These are phyloP conservation scores for Fusarium torulosum DNA, from an alignment of 2,329 filamentous ascomycete genomes.

Conservation along the genomic window DNA sequence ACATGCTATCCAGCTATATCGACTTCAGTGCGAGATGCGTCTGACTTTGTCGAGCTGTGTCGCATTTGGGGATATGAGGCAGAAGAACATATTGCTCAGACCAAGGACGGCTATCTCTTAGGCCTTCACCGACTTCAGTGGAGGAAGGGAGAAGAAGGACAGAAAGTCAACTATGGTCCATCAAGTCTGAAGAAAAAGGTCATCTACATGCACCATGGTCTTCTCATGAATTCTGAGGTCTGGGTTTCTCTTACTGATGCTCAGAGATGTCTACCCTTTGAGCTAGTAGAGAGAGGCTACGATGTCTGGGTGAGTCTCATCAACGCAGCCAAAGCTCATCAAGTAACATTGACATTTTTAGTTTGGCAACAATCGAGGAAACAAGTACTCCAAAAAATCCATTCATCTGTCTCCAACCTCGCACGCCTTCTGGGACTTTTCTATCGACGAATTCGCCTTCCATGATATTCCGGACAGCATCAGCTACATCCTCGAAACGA, in stretches of 20 bases:
- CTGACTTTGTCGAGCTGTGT: constrained; percentile 96
- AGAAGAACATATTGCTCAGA: constrained; percentile 96
- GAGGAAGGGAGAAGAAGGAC: constrained; percentile 83
- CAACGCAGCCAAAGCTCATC: neutral
- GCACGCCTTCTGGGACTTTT: constrained; percentile 93
- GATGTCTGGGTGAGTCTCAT: constrained; percentile 84
- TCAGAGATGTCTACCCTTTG: constrained; percentile 87
- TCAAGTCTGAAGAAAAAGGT: constrained; percentile 82
- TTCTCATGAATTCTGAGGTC: constrained; percentile 99
- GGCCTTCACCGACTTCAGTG: constrained; percentile 90
- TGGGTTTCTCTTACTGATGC: constrained; percentile 95
- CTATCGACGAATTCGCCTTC: constrained; percentile 98
- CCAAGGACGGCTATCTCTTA: constrained; percentile 91
- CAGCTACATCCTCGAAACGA: constrained; percentile 87
- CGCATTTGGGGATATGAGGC: constrained; percentile 90
- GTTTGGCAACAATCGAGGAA: constrained; percentile 97
- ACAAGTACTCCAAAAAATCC: constrained; percentile 99
- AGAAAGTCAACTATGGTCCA: constrained; percentile 78
- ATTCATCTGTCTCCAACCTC: constrained; percentile 80
- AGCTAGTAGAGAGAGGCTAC: constrained; percentile 89
- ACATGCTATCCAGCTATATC: constrained; percentile 74
- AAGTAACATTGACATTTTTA: constrained; percentile 53
- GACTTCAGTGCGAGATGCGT: constrained; percentile 82
- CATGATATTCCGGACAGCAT: constrained; percentile 97
- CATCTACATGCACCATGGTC: constrained; percentile 92